Evolutionary conservation across 2,329 filamentous ascomycete species (phyloP).

Genomic region (Stenocarpella maydis): DNA sequence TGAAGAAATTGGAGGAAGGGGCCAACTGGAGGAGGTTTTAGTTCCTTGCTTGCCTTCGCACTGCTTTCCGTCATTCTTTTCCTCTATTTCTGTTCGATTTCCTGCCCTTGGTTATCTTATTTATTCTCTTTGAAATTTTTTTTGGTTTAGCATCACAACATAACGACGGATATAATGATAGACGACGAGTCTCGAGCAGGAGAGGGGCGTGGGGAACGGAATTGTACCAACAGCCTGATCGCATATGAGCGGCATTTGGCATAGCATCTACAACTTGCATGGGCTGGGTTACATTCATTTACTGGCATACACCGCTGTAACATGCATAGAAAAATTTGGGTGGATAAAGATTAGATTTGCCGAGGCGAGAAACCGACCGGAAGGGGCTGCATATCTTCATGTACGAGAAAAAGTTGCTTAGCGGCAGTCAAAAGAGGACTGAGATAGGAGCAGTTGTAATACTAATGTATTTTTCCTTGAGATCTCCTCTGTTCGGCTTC

Average conservation of each 20-base stretch:
- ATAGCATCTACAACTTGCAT: slow-evolving; percentile 23
- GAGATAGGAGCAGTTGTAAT: neutral
- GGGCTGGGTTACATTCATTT: slow-evolving; percentile 18
- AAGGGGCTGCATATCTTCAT: neutral
- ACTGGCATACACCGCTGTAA: slow-evolving; percentile 17
- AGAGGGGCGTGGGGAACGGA: neutral
- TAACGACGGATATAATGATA: slow-evolving; percentile 20
- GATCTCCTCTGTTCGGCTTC: neutral
- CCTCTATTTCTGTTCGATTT: neutral
- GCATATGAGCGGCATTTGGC: slow-evolving; percentile 21
- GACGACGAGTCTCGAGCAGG: neutral
- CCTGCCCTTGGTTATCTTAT: neutral
- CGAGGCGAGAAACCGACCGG: neutral
- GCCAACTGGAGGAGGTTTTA: slow-evolving; percentile 53
- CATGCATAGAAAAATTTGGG: slow-evolving; percentile 2
- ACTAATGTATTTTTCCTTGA: neutral
- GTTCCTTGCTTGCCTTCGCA: neutral
- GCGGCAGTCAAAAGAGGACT: neutral
- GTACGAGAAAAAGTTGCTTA: neutral
- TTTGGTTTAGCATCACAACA: slow-evolving; percentile 15
- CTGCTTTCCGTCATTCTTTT: neutral
- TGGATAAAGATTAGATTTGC: slow-evolving; percentile 23
- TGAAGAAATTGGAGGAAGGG: slow-evolving; percentile 60
- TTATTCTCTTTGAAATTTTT: slow-evolving; percentile 1
- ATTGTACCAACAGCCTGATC: slow-evolving; percentile 20